Conservation (phyloP, 345 rosid species). For the Brassica incana region DNA sequence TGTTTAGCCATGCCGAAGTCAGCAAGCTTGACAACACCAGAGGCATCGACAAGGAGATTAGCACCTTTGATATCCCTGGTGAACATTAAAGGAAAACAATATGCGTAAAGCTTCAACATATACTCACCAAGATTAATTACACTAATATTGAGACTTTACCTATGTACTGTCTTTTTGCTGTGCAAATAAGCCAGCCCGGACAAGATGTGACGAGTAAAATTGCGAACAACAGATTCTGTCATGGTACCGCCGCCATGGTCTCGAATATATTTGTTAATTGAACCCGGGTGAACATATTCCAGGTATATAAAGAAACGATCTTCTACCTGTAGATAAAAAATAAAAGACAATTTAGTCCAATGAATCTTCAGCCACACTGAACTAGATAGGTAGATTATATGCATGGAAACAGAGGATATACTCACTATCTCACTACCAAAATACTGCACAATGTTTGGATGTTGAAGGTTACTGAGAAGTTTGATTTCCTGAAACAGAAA, state of each 20-base stretch:
- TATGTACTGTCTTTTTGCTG: slow-evolving; percentile 83
- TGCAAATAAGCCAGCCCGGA: slow-evolving; percentile 92
- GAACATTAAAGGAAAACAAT: slow-evolving; percentile 20
- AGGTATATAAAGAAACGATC: slow-evolving; percentile 85
- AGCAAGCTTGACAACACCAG: slow-evolving; percentile 92
- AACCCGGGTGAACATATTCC: slow-evolving; percentile 97
- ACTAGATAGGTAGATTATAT: not conserved
- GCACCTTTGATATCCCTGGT: slow-evolving; percentile 97
- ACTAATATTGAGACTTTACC: slow-evolving; percentile 44
- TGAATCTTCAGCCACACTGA: not conserved
- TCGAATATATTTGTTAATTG: slow-evolving; percentile 76
- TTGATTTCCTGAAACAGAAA: slow-evolving; percentile 70
- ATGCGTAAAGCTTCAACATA: slow-evolving; percentile 22
- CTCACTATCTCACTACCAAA: slow-evolving; percentile 97
- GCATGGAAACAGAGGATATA: slow-evolving; percentile 32
- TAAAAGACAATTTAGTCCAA: slow-evolving; percentile 14
- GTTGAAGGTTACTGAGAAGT: slow-evolving; percentile 88
- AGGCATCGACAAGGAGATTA: slow-evolving; percentile 94
- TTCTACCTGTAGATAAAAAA: slow-evolving; percentile 53
- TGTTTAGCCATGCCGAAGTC: slow-evolving; percentile 99
- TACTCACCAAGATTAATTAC: slow-evolving; percentile 15
- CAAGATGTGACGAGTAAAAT: slow-evolving; percentile 90
- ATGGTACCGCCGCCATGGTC: slow-evolving; percentile 92
- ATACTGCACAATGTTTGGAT: slow-evolving; percentile 96
- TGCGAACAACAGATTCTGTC: slow-evolving; percentile 87